Evolutionary conservation across 257 asterid genomes (phyloP), one percentile per base, ranked within the genome.

Genomic region (Cordia subcordata): DNA sequence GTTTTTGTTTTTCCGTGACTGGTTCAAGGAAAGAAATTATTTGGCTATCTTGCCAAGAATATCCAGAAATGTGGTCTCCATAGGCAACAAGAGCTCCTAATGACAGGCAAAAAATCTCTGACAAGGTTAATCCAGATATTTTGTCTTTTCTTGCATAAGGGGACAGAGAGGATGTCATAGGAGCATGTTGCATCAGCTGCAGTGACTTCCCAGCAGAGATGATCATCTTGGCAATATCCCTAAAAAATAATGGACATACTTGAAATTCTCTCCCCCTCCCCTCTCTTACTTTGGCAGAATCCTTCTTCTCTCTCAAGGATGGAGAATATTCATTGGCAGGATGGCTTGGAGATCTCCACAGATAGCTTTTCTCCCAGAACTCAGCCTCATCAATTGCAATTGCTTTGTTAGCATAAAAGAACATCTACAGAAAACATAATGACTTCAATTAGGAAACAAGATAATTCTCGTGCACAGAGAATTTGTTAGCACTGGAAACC

Each of bases 351-450:
- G 79, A 72, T 72, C 95, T 81, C 20, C 69, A 87, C 72, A 75
- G 77, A 73, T 83, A 89, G 87, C 99, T 89, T 77, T 85, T 85
- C 83, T 86, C 99, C 99, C 99, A 92, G 74, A 88, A 92, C 68
- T 88, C 99, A 68, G 94, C 82, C 74, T 86, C 91, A 40, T 85
- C 88, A 72, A 92, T 86, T 23, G 91, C 71, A 71, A 88, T 80
- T 64, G 44, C 72, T 76, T 76, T 80, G 73, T 92, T 92, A 53
- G 87, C 85, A 68, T 72, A 80, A 73, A 93, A 93, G 74, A 89
- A 93, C 92, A 86, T 81, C 99, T 88, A 88, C 76, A 64, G 8
- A 59, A 60, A 71, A 60, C 23, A 62, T 66, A 55, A 62, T 13
- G 58, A 51, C 45, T 69, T 32, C 32, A 27, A n/a, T 16, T 33